These are phyloP conservation scores for Xylaria scruposa DNA, from an alignment of 495 filamentous ascomycete species.

Conservation along the genomic window DNA sequence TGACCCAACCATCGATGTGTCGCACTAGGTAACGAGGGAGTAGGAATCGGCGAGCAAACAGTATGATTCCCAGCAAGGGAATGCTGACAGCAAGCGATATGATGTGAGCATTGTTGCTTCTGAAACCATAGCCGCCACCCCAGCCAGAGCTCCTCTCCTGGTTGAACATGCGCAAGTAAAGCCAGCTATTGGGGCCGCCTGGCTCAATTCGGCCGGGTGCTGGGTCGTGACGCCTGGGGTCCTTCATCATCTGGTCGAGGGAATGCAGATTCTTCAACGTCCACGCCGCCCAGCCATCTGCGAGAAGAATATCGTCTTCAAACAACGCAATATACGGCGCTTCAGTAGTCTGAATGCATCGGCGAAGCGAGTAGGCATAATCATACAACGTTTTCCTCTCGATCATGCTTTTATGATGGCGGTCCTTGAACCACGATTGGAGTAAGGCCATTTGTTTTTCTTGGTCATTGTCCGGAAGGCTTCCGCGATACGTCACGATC, in stretches of 20 bases:
- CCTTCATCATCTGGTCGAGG: conserved; percentile 41
- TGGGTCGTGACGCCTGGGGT: conserved; percentile 32
- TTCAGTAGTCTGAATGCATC: conserved; percentile 45
- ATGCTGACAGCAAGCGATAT: conserved; percentile 40
- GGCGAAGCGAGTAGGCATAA: conserved; percentile 52
- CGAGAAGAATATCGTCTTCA: conserved; percentile 57
- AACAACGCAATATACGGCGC: conserved; percentile 56
- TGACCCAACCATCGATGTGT: conserved; percentile 44
- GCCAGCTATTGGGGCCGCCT: conserved; percentile 44
- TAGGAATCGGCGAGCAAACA: conserved; percentile 28
- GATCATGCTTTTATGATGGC: conserved; percentile 34
- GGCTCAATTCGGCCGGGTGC: conserved; percentile 29
- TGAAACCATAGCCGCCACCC: conserved; percentile 45
- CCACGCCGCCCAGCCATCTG: conserved; percentile 54
- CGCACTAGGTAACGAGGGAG: conserved; percentile 34
- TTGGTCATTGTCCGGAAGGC: conserved; percentile 30
- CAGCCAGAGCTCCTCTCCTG: conserved; percentile 52
- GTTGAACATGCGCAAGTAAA: conserved; percentile 59
- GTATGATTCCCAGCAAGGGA: conserved; percentile 27
- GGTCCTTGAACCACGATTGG: conserved; percentile 34
- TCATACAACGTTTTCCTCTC: conserved; percentile 49
- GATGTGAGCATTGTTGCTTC: conserved; percentile 49
- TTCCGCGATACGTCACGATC: conserved; percentile 38
- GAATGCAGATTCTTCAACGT: conserved; percentile 46
- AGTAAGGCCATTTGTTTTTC: conserved; percentile 34